Percentiles rank a stretch among this genome's conserved stretches.
Conservation (phyloP, 1,139 yeast species). For the Diutina scorzettiae region DNA sequence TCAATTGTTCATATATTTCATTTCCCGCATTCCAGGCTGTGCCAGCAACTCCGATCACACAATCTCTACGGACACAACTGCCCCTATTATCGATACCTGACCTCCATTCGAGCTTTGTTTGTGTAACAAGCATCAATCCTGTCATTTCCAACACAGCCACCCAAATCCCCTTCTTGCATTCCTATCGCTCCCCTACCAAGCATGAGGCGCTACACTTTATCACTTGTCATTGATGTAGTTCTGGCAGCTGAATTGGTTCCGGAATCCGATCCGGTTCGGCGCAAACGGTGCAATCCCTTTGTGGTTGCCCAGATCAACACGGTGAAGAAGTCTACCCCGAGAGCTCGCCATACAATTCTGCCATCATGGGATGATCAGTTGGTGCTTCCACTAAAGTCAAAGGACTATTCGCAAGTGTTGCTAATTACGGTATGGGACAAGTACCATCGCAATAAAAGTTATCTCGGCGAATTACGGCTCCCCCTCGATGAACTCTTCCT, state of each 20-base stretch:
- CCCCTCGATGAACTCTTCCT: constrained; percentile 31
- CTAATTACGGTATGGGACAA: constrained; percentile 34
- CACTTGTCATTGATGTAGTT: background rate
- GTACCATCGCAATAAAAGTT: constrained; percentile 32
- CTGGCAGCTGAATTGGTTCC: constrained; percentile 1
- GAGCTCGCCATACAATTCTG: constrained; percentile 16
- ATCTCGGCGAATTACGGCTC: constrained; percentile 46
- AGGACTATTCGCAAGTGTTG: constrained; percentile 21
- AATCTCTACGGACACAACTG: too few species aligned
- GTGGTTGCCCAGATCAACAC: constrained; percentile 2
- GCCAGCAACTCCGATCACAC: too few species aligned
- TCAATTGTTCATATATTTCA: too few species aligned
- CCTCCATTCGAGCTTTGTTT: too few species aligned
- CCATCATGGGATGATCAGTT: constrained; percentile 37
- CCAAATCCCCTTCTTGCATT: too few species aligned
- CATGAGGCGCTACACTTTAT: background rate
- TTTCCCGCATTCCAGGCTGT: too few species aligned
- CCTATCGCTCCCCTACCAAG: background rate
- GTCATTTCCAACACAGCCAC: too few species aligned
- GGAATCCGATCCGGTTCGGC: too few species aligned
- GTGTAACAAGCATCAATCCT: too few species aligned
- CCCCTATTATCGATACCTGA: too few species aligned
- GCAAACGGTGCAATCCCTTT: background rate
- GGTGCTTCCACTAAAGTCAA: constrained; percentile 18
- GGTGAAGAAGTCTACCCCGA: background rate